Percentiles rank a stretch among this genome's conserved stretches.
Evolutionary conservation across 2,329 filamentous ascomycete species (phyloP).

Genomic region (Plectosphaerella sp.): DNA sequence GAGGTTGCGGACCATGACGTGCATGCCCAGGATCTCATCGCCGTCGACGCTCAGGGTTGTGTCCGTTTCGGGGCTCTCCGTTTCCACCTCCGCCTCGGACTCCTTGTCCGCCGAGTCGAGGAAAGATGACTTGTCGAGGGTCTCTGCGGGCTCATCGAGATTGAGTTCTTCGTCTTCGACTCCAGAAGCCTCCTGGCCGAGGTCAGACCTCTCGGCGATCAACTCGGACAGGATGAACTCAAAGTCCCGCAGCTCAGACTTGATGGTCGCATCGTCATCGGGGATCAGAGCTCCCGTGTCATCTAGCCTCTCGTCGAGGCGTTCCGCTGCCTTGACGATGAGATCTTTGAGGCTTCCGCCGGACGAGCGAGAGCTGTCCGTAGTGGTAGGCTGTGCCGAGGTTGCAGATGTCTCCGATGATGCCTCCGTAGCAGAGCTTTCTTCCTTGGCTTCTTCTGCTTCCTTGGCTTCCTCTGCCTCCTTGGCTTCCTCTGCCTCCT

Average conservation of each 20-base stretch:
- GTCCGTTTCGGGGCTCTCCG: not conserved
- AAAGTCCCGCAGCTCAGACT: constrained; percentile 41
- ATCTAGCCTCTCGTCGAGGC: constrained; percentile 30
- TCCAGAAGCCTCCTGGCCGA: not conserved
- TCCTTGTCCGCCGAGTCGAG: not conserved
- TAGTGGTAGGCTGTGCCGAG: not conserved
- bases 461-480: no score
- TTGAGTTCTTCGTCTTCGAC: not conserved
- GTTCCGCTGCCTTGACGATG: constrained; percentile 45
- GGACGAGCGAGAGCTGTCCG: not conserved
- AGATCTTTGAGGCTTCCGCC: constrained; percentile 37
- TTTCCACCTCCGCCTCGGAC: not conserved
- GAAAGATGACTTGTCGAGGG: not conserved
- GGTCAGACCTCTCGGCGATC: constrained; percentile 24
- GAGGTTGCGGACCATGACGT: constrained; percentile 66
- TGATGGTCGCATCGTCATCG: constrained; percentile 19
- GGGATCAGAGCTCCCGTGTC: constrained; percentile 16
- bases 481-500: no score
- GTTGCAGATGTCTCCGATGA: constrained; percentile 6
- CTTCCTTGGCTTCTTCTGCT: no score
- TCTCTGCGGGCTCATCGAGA: not conserved
- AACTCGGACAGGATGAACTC: constrained; percentile 47
- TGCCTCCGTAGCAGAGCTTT: constrained; percentile 2
- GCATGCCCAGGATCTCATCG: constrained; percentile 59
- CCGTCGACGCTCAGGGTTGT: constrained; percentile 1